Percentiles rank a stretch among this genome's conserved stretches.
phyloP scores from a whole-genome alignment of 352 stramenopile genomes.

The Pythium aquatile region DNA sequence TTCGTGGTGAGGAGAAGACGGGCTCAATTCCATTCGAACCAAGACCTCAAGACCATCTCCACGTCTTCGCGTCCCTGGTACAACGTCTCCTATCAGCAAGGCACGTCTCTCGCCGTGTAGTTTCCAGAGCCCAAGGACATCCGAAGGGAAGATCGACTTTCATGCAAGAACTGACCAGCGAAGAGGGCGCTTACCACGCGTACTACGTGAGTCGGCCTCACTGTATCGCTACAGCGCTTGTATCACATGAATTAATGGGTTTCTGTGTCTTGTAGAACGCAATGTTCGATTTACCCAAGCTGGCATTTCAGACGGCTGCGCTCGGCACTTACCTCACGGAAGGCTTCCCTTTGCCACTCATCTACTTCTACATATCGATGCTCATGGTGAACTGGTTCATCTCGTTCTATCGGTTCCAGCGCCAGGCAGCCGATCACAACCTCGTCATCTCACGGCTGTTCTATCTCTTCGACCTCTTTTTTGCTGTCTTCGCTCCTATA shows the following conservation, averaged over 20 bases:
- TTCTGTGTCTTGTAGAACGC: constrained; percentile 16
- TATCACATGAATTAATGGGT: too few species aligned
- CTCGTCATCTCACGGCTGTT: constrained; percentile 24
- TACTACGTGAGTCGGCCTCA: constrained; percentile 25
- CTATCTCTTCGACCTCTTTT: constrained; percentile 35
- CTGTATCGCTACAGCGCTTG: too few species aligned
- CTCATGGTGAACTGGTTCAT: constrained; percentile 28
- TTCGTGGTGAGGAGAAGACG: too few species aligned
- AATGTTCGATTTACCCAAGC: constrained; percentile 28
- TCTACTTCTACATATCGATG: constrained; percentile 26
- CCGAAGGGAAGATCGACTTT: background rate
- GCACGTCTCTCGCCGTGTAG: background rate
- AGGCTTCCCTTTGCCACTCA: constrained; percentile 30
- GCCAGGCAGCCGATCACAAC: constrained; percentile 9
- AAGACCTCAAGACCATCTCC: too few species aligned
- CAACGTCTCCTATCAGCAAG: too few species aligned
- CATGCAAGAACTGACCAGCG: constrained; percentile 4
- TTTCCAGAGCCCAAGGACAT: background rate
- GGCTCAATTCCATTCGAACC: too few species aligned
- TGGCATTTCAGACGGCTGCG: constrained; percentile 23
- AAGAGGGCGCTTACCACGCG: constrained; percentile 15
- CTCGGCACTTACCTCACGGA: constrained; percentile 23
- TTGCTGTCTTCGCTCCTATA: constrained; percentile 32
- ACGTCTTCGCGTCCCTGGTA: too few species aligned
- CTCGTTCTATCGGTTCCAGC: constrained; percentile 33